Conservation (phyloP, 192 early-diverging fungal genomes). For the Entomortierella chlamydospora region DNA sequence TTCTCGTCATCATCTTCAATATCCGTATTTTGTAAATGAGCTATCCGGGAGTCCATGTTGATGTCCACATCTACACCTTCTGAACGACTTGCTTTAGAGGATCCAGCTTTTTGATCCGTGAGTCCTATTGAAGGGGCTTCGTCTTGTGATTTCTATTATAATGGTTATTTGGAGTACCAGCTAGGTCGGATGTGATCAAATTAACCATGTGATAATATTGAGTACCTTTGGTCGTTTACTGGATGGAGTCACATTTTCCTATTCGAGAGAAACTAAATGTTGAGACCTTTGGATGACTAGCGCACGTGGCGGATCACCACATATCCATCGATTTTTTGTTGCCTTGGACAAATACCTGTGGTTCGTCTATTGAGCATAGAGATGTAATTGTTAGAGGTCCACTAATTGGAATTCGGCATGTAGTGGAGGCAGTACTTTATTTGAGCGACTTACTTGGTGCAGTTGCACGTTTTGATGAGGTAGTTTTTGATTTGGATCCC, state of each 20-base stretch:
- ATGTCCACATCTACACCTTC: constrained; percentile 11
- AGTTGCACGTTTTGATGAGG: constrained; percentile 26
- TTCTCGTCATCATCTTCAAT: constrained; percentile 3
- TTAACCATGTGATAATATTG: background rate
- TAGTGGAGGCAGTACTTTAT: background rate
- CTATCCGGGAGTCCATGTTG: background rate
- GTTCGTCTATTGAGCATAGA: constrained; percentile 16
- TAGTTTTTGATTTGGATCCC: constrained; percentile 36
- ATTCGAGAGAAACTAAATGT: background rate
- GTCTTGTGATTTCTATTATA: constrained; percentile 9
- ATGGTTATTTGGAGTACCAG: too few relatives aligned
- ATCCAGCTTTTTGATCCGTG: background rate
- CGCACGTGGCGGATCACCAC: background rate
- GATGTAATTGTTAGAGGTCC: background rate
- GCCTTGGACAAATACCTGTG: constrained; percentile 20
- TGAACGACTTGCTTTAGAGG: background rate
- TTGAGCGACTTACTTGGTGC: constrained; percentile 17
- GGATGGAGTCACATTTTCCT: constrained; percentile 31
- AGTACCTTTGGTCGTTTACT: constrained; percentile 40
- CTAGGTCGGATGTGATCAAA: background rate
- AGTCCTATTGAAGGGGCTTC: constrained; percentile 36
- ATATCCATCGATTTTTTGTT: background rate
- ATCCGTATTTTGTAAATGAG: background rate
- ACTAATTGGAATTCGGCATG: background rate
- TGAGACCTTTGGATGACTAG: background rate